phyloP scores from a whole-genome alignment of 108 stramenopile genomes.

The Nitzschia sp. region DNA sequence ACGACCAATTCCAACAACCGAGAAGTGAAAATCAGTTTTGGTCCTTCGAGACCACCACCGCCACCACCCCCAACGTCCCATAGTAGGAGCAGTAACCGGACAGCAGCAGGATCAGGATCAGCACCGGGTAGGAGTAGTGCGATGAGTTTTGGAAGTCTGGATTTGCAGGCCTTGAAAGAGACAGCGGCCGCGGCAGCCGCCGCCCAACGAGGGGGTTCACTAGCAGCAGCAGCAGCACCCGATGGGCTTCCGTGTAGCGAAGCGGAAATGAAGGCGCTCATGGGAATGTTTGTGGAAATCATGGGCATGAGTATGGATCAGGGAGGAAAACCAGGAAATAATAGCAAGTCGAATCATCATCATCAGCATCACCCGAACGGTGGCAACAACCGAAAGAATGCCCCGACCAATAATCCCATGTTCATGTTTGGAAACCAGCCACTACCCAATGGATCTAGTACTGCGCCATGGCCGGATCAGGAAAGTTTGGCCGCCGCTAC shows the following conservation, averaged over 20 bases:
- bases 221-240: too few relatives aligned
- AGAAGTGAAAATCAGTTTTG: slow-evolving; percentile 37
- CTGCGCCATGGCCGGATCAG: slow-evolving; percentile 19
- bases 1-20: background rate
- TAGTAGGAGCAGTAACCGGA: slow-evolving; percentile 6
- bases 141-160: slow-evolving; percentile 26
- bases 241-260: slow-evolving; percentile 49
- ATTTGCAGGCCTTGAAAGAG: slow-evolving; percentile 32
- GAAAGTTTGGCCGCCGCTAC: slow-evolving; percentile 33
- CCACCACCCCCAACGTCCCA: too few relatives aligned
- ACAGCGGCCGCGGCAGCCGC: slow-evolving; percentile 21
- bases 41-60: slow-evolving; percentile 30
- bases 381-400: slow-evolving; percentile 1
- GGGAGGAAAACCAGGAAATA: slow-evolving; percentile 12
- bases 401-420: slow-evolving; percentile 6
- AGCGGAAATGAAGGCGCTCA: slow-evolving; percentile 66
- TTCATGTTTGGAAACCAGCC: slow-evolving; percentile 28
- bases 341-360: background rate
- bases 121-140: background rate
- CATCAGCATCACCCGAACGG: slow-evolving; percentile 5
- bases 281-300: slow-evolving; percentile 68
- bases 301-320: slow-evolving; percentile 51
- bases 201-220: background rate
- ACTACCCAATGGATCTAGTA: slow-evolving; percentile 6
- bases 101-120: background rate